A percentile compares a stretch with the other conserved stretches of the same genome.
Evolutionary conservation across 129 eudicot species (phyloP).

Genomic region (Rutidosis leptorrhynchoides): DNA sequence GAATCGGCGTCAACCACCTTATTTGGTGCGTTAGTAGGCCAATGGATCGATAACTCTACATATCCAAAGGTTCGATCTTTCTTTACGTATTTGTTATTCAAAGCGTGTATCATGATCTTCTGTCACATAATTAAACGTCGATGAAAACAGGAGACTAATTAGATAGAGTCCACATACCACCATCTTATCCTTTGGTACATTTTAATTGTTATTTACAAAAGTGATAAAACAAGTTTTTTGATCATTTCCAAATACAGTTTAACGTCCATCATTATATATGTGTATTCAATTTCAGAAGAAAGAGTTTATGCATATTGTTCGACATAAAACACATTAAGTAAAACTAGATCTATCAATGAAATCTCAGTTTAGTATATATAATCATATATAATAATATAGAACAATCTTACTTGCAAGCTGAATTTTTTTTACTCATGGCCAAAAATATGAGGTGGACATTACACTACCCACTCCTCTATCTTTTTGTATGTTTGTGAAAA

Average conservation of each 20-base stretch:
- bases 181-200: no score
- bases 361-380: background rate
- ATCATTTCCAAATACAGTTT: no score
- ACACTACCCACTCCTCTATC: slow-evolving; percentile 23
- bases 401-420: background rate
- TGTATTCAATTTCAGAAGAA: background rate
- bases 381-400: no score
- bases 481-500: slow-evolving; percentile 26
- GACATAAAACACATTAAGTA: background rate
- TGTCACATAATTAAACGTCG: background rate
- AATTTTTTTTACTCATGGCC: slow-evolving; percentile 8
- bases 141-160: no score
- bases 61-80: slow-evolving; percentile 59
- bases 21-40: slow-evolving; percentile 80
- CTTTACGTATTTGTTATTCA: background rate
- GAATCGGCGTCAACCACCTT: slow-evolving; percentile 75
- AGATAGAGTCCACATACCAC: background rate
- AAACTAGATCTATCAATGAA: background rate
- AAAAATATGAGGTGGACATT: slow-evolving; percentile 23
- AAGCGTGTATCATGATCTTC: background rate
- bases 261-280: no score
- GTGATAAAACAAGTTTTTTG: no score
- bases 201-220: no score
- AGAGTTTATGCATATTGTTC: background rate
- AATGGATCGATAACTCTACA: slow-evolving; percentile 62